Percentiles rank a stretch among this genome's conserved stretches.
These are phyloP conservation scores for Trichoderma sp. DNA, from an alignment of 2,329 filamentous ascomycete genomes.

Conservation along the genomic window DNA sequence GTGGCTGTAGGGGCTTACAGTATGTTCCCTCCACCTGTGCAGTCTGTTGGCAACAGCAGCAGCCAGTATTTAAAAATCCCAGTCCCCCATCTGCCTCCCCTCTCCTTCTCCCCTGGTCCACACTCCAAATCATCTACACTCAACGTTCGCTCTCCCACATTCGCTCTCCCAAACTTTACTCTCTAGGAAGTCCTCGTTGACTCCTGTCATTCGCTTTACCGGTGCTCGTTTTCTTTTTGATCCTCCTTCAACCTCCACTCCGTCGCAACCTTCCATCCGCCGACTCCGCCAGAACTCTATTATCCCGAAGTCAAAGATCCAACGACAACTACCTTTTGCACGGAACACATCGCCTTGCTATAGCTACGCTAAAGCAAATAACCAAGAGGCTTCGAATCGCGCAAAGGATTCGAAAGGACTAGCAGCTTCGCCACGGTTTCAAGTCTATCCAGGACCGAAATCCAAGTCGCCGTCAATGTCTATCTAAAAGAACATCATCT, in stretches of 20 bases:
- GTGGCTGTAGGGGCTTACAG: neutral
- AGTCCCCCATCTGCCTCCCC: constrained; percentile 23
- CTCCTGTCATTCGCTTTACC: constrained; percentile 72
- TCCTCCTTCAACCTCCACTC: constrained; percentile 36
- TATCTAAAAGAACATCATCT: constrained; percentile 24
- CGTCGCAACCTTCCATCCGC: constrained; percentile 13
- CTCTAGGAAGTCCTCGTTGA: constrained; percentile 69
- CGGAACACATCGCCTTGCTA: neutral
- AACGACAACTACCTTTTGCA: neutral
- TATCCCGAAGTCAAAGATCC: neutral
- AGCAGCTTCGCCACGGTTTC: neutral
- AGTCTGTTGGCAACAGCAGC: neutral
- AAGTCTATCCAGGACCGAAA: neutral
- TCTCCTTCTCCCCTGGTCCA: constrained; percentile 29
- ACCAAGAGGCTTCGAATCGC: constrained; percentile 1
- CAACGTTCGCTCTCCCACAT: constrained; percentile 38
- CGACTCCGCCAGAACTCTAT: constrained; percentile 10
- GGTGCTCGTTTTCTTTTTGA: constrained; percentile 52
- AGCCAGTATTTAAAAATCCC: constrained; percentile 32
- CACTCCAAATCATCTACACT: constrained; percentile 28
- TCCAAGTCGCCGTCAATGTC: constrained; percentile 18
- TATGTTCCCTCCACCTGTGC: neutral
- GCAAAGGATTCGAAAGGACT: constrained; percentile 8
- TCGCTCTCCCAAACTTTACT: constrained; percentile 43
- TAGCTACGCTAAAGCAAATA: neutral